These are phyloP conservation scores for Bipolaris sorokiniana DNA, from an alignment of 2,329 filamentous ascomycete species.

Conservation along the genomic window DNA sequence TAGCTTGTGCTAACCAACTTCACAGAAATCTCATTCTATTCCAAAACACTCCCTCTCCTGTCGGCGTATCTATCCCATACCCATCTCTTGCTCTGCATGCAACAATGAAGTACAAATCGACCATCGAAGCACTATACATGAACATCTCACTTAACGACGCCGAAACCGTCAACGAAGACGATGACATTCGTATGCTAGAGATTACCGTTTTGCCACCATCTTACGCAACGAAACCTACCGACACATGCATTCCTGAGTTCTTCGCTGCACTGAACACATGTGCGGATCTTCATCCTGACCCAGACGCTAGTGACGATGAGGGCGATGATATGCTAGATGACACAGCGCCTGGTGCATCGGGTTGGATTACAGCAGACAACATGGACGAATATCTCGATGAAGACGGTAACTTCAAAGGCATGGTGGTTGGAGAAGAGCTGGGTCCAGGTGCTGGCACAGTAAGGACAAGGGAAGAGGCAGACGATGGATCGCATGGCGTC, in stretches of 20 bases:
- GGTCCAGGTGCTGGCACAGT: slow-evolving; percentile 50
- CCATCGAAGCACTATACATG: slow-evolving; percentile 45
- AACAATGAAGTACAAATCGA: slow-evolving; percentile 63
- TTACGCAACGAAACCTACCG: slow-evolving; percentile 29
- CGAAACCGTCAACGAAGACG: slow-evolving; percentile 64
- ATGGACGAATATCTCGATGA: slow-evolving; percentile 70
- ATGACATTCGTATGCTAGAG: slow-evolving; percentile 68
- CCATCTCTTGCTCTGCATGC: slow-evolving; percentile 77
- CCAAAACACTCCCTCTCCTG: slow-evolving; percentile 59
- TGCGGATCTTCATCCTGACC: slow-evolving; percentile 77
- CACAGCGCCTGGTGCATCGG: slow-evolving; percentile 73
- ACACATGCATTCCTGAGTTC: slow-evolving; percentile 56
- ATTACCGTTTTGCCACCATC: slow-evolving; percentile 66
- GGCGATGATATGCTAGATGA: slow-evolving; percentile 54
- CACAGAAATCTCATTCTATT: slow-evolving; percentile 66
- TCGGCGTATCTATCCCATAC: slow-evolving; percentile 74
- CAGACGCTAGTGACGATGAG: slow-evolving; percentile 64
- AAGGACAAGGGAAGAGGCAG: slow-evolving; percentile 40
- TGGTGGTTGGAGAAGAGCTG: slow-evolving; percentile 35
- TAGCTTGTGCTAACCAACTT: neutral
- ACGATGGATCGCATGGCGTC: slow-evolving; percentile 33
- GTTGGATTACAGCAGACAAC: slow-evolving; percentile 93
- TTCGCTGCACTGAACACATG: slow-evolving; percentile 76
- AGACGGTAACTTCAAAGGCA: slow-evolving; percentile 48
- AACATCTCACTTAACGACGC: slow-evolving; percentile 57